Base-by-base conservation (phyloP, 352 stramenopile genomes). In the Globisporangium yorkense region DNA sequence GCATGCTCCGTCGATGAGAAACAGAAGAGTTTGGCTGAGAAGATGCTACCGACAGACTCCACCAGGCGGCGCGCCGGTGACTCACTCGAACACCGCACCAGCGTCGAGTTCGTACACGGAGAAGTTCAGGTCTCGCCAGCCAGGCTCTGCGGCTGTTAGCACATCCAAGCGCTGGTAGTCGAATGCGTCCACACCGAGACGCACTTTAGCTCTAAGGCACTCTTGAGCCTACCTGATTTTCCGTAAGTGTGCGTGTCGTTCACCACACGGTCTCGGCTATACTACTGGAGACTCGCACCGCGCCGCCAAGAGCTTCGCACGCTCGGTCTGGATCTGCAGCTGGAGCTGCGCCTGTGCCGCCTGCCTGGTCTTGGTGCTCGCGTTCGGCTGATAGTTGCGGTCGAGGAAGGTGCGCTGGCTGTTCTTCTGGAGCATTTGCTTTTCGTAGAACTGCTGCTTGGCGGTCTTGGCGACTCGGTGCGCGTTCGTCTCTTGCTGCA, bases 401-500 rank as follows among this genome's bases (percentile, higher is more conserved):
- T 87, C 75, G 5, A 87, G 66, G 35, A 88, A 88, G 1, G 68
- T 76, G 55, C 68, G 71, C 41, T 81, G 67, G 12, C 67, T 71
- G 45, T 72, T 68, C 49, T 84, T 84, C 57, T 84, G 67, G 35
- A 71, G 31, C 33, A 88, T 68, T 35, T 72, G 63, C 60, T 85
- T 85, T 53, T 90, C 78, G 49, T 90, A 92, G 56, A 74, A 79
- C 59, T 80, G 68, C 56, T 91, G 83, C 31, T 71, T 87, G 6
- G 75, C 53, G 5, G 68, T 78, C 56, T 91, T 89, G 16, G 51
- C 29, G 18, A 83, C 58, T 8, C 64, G 65, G 13, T 66, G 60
- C 29, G 48, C 56, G 24, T 56, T 66, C 0, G 61, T 72, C 63
- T 87, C 77, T 18, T 72, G 51, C 4, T 66, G 57, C 13, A 75